phyloP scores from a whole-genome alignment of 306 rosid species.

The Cicer cuneatum region DNA sequence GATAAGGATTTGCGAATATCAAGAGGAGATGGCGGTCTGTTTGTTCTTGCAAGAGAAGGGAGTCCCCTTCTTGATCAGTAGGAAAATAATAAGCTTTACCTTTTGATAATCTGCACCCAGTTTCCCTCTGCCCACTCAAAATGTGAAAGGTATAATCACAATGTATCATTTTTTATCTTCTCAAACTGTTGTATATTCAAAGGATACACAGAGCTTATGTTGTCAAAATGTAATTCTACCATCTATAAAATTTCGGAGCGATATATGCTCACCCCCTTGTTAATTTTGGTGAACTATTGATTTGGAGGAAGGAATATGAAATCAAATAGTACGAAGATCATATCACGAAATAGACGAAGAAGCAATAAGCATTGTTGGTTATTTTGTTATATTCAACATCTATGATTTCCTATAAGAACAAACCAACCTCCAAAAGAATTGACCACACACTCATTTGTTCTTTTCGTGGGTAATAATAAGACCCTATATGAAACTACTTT shows the following conservation, averaged over 20 bases:
- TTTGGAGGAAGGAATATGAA: slow-evolving; percentile 27
- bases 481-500: background rate
- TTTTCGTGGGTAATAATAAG: too few relatives aligned
- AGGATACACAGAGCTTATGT: slow-evolving; percentile 25
- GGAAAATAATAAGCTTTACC: slow-evolving; percentile 31
- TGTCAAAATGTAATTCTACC: slow-evolving; percentile 37
- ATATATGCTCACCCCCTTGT: background rate
- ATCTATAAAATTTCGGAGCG: slow-evolving; percentile 21
- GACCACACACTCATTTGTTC: too few relatives aligned
- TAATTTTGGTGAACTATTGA: slow-evolving; percentile 34
- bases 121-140: slow-evolving; percentile 14
- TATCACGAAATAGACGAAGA: too few relatives aligned
- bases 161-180: background rate
- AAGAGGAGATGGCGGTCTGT: slow-evolving; percentile 95
- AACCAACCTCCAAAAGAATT: too few relatives aligned
- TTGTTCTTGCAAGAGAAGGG: slow-evolving; percentile 86
- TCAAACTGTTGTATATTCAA: slow-evolving; percentile 31
- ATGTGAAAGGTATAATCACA: slow-evolving; percentile 16
- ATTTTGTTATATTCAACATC: too few relatives aligned
- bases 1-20: slow-evolving; percentile 87
- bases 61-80: slow-evolving; percentile 72
- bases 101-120: background rate
- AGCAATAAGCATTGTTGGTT: too few relatives aligned
- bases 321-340: too few relatives aligned
- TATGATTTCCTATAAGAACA: too few relatives aligned